Percentiles rank a stretch among this genome's conserved stretches.
Evolutionary conservation across 345 rosid genomes (phyloP).

Genomic region (Sisymbrium irio): DNA sequence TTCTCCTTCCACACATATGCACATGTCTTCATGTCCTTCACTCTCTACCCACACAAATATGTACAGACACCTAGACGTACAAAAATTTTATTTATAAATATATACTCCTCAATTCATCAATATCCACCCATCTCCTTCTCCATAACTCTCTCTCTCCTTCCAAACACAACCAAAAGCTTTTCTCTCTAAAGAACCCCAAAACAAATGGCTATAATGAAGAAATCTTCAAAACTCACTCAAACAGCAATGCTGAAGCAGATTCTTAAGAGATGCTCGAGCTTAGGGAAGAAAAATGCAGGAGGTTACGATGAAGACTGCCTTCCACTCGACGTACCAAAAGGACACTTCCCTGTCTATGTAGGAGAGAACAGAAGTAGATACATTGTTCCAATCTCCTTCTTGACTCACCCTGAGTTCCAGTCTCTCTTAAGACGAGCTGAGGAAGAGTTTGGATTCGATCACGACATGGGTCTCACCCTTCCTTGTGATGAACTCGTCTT

Average conservation of each 20-base stretch:
- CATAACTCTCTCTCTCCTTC: constrained; percentile 7
- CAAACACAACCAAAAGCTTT: constrained; percentile 22
- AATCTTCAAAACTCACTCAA: constrained; percentile 50
- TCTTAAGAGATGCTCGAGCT: constrained; percentile 64
- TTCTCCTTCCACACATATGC: constrained; percentile 40
- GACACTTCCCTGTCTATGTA: constrained; percentile 89
- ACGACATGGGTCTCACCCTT: constrained; percentile 84
- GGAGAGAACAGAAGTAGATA: constrained; percentile 87
- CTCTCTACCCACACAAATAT: constrained; percentile 12
- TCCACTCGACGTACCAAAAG: constrained; percentile 87
- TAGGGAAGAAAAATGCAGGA: constrained; percentile 51
- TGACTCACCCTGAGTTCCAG: constrained; percentile 79
- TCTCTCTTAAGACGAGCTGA: constrained; percentile 74
- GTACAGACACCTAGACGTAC: constrained; percentile 33
- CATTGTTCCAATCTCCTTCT: constrained; percentile 82
- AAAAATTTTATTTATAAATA: constrained; percentile 28
- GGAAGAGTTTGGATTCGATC: constrained; percentile 92
- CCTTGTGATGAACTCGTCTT: constrained; percentile 86
- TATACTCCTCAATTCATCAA: constrained; percentile 34
- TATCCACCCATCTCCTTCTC: constrained; percentile 29
- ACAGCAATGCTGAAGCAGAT: constrained; percentile 59
- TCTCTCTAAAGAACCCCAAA: constrained; percentile 11
- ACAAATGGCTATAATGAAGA: constrained; percentile 53
- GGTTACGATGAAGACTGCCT: constrained; percentile 47
- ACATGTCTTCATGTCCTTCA: constrained; percentile 40